Percentiles rank a stretch among this genome's conserved stretches.
Conservation (phyloP, 2,329 filamentous ascomycete genomes). For the Xylaria sp. region DNA sequence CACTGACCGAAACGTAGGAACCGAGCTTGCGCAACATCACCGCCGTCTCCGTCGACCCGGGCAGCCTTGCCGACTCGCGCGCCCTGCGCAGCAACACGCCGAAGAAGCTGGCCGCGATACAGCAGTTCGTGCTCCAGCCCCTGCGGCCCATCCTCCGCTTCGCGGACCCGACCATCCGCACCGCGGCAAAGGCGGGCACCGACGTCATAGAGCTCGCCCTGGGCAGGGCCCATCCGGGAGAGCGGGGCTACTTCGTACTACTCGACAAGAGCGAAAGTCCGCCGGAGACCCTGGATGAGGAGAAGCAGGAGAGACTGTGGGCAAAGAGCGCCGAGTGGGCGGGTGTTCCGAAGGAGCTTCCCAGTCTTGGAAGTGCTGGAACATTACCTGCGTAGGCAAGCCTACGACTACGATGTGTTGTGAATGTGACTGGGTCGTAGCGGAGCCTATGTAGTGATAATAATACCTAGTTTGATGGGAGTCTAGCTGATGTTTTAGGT, state of each 20-base stretch:
- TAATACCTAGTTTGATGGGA: no score
- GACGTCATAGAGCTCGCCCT: slow-evolving; percentile 21
- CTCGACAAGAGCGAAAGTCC: slow-evolving; percentile 26
- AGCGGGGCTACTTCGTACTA: slow-evolving; percentile 38
- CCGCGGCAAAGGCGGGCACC: slow-evolving; percentile 31
- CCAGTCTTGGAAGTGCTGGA: slow-evolving; percentile 12
- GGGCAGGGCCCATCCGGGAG: slow-evolving; percentile 32
- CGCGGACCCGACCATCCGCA: slow-evolving; percentile 37
- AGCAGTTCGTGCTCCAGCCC: slow-evolving; percentile 31
- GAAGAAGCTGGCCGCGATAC: slow-evolving; percentile 25
- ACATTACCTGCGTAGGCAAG: slow-evolving; percentile 7
- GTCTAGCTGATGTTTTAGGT: no score
- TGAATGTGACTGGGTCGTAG: neutral
- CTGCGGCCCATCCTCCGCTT: slow-evolving; percentile 33
- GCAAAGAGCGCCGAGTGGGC: slow-evolving; percentile 31
- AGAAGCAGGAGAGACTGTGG: slow-evolving; percentile 31
- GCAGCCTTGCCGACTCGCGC: slow-evolving; percentile 39
- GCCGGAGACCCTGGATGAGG: slow-evolving; percentile 24
- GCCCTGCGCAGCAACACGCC: slow-evolving; percentile 41
- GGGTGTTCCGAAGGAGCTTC: slow-evolving; percentile 25
- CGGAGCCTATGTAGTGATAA: no score
- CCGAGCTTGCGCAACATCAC: slow-evolving; percentile 31
- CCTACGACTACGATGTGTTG: neutral
- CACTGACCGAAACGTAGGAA: no score
- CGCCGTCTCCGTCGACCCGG: slow-evolving; percentile 31